Evolutionary conservation across 768 basidiomycete genomes (phyloP).

Genomic region (Gyrodon lividus): DNA sequence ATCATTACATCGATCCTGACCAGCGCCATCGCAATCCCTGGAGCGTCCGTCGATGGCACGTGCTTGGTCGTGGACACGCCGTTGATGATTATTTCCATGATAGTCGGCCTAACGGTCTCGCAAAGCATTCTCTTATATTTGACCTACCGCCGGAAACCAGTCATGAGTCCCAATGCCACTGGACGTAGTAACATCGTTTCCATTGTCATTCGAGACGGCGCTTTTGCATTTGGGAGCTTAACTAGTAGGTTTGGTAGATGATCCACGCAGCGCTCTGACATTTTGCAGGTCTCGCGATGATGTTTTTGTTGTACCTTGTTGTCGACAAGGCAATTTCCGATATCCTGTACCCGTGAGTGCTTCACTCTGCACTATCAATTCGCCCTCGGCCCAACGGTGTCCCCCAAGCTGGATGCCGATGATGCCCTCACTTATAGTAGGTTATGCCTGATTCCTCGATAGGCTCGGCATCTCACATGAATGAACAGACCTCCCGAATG

Average conservation of each 20-base stretch:
- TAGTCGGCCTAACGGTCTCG: conserved; percentile 6
- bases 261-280: too few relatives aligned
- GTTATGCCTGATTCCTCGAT: background rate
- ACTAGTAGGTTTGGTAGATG: conserved; percentile 10
- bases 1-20: background rate
- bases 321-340: background rate
- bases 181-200: conserved; percentile 14
- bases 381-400: background rate
- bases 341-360: background rate
- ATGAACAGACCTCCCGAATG: background rate
- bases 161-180: conserved; percentile 1
- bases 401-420: background rate
- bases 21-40: background rate
- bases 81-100: background rate
- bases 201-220: conserved; percentile 17
- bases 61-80: conserved; percentile 11
- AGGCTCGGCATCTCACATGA: background rate
- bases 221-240: conserved; percentile 6
- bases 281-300: background rate
- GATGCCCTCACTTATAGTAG: background rate
- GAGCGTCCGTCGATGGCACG: conserved; percentile 5
- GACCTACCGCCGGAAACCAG: conserved; percentile 15
- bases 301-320: background rate
- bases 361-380: background rate
- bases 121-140: conserved; percentile 16